Evolutionary conservation across 768 basidiomycete species (phyloP).

Genomic region (Filobasidium wieringae): DNA sequence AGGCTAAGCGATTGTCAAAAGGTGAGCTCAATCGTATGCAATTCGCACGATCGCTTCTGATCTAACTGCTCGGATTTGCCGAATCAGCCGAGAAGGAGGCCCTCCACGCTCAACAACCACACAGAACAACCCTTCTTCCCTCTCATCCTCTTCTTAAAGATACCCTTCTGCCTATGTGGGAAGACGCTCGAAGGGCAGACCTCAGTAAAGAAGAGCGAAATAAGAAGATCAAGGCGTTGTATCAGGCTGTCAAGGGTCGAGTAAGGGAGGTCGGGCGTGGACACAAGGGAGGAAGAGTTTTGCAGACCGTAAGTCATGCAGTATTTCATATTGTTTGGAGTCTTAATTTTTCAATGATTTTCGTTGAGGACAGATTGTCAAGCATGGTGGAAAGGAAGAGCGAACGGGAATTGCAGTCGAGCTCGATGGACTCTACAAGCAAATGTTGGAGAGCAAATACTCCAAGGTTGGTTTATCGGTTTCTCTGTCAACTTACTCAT

Average conservation of each 20-base stretch:
- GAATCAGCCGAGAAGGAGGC: conserved; percentile 24
- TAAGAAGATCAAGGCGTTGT: conserved; percentile 60
- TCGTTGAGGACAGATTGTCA: conserved; percentile 47
- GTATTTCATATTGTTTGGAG: conserved; percentile 35
- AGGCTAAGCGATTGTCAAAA: conserved; percentile 23
- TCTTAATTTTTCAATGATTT: neutral
- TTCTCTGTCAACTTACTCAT: neutral
- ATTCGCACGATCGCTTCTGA: neutral
- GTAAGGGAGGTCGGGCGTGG: conserved; percentile 79
- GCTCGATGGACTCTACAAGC: conserved; percentile 65
- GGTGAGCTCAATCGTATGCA: neutral
- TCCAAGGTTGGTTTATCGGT: conserved; percentile 55
- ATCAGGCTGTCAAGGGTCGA: conserved; percentile 63
- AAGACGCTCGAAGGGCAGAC: conserved; percentile 33
- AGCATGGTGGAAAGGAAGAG: conserved; percentile 62
- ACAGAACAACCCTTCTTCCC: conserved; percentile 34
- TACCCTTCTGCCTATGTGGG: conserved; percentile 34
- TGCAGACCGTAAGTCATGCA: conserved; percentile 55
- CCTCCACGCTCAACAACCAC: conserved; percentile 35
- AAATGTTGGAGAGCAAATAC: conserved; percentile 74
- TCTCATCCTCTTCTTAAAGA: conserved; percentile 34
- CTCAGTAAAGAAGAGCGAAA: conserved; percentile 58
- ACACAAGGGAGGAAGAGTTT: conserved; percentile 66
- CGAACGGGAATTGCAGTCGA: conserved; percentile 70
- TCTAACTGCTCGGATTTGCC: neutral